Conservation (phyloP, 2,329 filamentous ascomycete genomes). For the Zopfia rhizophila region DNA sequence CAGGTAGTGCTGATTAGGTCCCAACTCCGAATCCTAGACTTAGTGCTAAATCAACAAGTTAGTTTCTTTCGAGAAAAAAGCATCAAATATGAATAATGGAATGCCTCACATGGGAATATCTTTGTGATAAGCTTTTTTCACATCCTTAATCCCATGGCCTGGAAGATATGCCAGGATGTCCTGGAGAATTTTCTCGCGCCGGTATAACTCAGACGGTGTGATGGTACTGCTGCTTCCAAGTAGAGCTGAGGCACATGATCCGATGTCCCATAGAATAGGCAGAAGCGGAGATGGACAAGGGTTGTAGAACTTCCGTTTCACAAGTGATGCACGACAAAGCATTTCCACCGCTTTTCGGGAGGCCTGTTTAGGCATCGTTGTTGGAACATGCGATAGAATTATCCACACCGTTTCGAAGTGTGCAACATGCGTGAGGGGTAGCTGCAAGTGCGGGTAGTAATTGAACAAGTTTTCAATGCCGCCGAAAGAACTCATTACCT, state of each 20-base stretch:
- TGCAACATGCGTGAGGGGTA: conserved; percentile 19
- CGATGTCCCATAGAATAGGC: conserved; percentile 29
- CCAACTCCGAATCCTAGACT: conserved; percentile 11
- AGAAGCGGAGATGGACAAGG: conserved; percentile 24
- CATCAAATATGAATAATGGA: neutral
- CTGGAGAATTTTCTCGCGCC: conserved; percentile 29
- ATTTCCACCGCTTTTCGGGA: conserved; percentile 27
- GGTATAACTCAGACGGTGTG: conserved; percentile 21
- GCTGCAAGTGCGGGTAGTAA: conserved; percentile 32
- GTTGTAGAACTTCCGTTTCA: conserved; percentile 25
- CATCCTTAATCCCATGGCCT: conserved; percentile 14
- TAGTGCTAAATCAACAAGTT: neutral
- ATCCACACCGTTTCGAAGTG: conserved; percentile 31
- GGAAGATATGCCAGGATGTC: conserved; percentile 27
- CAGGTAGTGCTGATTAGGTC: conserved; percentile 18
- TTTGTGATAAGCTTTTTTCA: conserved; percentile 16
- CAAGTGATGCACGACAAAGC: conserved; percentile 20
- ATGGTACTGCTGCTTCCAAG: conserved; percentile 10
- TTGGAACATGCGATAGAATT: conserved; percentile 21
- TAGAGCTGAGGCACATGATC: conserved; percentile 23
- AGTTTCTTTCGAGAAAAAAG: neutral
- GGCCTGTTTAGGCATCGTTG: conserved; percentile 22
- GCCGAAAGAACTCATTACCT: conserved; percentile 29
- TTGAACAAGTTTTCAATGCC: conserved; percentile 30
- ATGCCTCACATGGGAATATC: conserved; percentile 19